Percentiles rank a stretch among this genome's conserved stretches.
Conservation (phyloP, 257 asterid species). For the Plantago elongata region DNA sequence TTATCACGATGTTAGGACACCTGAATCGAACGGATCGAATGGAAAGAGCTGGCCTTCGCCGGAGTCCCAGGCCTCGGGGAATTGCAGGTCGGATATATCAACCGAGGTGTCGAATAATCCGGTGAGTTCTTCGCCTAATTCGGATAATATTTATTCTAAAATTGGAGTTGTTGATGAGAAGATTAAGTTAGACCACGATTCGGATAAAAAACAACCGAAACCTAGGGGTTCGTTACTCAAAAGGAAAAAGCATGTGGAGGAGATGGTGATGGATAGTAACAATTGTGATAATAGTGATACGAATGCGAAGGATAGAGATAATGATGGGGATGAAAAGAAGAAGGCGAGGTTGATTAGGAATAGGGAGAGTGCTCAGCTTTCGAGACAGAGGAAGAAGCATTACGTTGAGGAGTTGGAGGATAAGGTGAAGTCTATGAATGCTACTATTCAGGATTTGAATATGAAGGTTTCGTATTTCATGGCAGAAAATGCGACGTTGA, state of each 20-base stretch:
- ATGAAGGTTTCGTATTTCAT: conserved; percentile 51
- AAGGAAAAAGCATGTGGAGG: conserved; percentile 43
- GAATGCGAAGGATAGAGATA: conserved; percentile 22
- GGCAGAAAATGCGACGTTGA: conserved; percentile 64
- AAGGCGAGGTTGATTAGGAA: conserved; percentile 81
- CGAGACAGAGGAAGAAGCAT: conserved; percentile 80
- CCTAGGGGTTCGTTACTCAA: conserved; percentile 36
- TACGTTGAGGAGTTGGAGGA: conserved; percentile 90
- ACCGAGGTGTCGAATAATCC: conserved; percentile 36
- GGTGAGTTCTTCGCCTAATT: conserved; percentile 43
- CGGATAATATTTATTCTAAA: conserved; percentile 25
- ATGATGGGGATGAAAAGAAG: conserved; percentile 52
- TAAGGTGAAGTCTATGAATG: conserved; percentile 63
- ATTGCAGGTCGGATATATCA: conserved; percentile 46
- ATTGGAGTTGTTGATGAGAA: conserved; percentile 32
- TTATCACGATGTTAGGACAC: conserved; percentile 41
- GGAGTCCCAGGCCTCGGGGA: conserved; percentile 53
- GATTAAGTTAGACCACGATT: conserved; percentile 28
- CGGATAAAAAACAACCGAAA: conserved; percentile 16
- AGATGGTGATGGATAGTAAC: conserved; percentile 32
- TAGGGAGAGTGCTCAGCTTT: conserved; percentile 88
- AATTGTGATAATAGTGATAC: conserved; percentile 35
- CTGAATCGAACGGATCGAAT: conserved; percentile 65
- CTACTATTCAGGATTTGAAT: conserved; percentile 75
- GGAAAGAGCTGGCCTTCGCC: conserved; percentile 49